These are phyloP conservation scores for Calamus simplicifolius DNA, from an alignment of 176 grass and related monocot species.

Conservation along the genomic window DNA sequence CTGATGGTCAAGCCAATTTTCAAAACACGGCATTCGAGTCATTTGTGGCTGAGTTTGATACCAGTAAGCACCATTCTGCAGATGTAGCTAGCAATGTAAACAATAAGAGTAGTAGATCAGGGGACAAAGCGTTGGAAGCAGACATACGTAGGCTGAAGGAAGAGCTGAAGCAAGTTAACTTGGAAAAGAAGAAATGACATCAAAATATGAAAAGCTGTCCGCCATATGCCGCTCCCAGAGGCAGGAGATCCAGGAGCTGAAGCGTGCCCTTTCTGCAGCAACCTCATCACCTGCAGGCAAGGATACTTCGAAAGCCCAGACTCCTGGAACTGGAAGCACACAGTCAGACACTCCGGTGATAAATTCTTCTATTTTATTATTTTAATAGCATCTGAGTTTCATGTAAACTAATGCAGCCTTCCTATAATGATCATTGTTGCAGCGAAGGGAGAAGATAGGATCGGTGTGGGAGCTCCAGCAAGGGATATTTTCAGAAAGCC, in stretches of 20 bases:
- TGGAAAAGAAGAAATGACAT: conserved; percentile 63
- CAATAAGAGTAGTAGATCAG: background rate
- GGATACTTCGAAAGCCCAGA: conserved; percentile 18
- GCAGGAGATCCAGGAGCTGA: conserved; percentile 75
- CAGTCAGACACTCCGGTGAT: conserved; percentile 31
- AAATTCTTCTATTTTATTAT: background rate
- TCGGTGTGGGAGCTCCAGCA: conserved; percentile 59
- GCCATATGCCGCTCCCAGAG: conserved; percentile 70
- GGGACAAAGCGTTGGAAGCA: conserved; percentile 35
- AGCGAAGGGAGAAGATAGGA: conserved; percentile 65
- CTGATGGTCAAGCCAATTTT: conserved; percentile 22
- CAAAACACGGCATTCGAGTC: conserved; percentile 39
- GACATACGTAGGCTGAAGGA: conserved; percentile 61
- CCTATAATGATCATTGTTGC: conserved; percentile 9
- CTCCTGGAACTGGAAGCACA: conserved; percentile 21
- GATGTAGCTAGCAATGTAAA: conserved; percentile 16
- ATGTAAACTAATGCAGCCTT: too few relatives aligned
- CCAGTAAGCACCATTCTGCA: conserved; percentile 32
- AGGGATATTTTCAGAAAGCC: conserved; percentile 36
- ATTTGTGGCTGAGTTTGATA: conserved; percentile 62
- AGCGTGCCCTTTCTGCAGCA: conserved; percentile 39
- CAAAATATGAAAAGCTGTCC: conserved; percentile 69
- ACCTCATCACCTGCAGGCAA: conserved; percentile 26
- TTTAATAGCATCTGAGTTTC: too few relatives aligned
- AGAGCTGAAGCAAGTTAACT: conserved; percentile 59